Conservation (phyloP, 1,139 yeast genomes). For the Sugiyamaella sp. region DNA sequence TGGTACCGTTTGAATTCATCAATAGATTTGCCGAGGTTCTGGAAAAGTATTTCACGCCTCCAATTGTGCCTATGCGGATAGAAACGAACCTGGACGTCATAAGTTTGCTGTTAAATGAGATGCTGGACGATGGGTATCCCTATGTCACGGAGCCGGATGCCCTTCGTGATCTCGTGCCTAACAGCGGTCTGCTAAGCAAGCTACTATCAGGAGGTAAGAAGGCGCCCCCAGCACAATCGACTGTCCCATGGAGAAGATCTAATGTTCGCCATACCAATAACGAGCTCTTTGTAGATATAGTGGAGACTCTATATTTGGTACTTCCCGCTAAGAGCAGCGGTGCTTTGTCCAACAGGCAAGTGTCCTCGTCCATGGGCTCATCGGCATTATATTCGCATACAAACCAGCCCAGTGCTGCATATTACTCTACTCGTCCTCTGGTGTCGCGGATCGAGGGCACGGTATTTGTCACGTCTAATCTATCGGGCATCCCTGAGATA, state of each 20-base stretch:
- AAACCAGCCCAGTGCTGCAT: constrained; percentile 14
- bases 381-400: constrained; percentile 41
- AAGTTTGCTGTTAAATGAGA: constrained; percentile 61
- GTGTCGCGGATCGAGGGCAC: constrained; percentile 67
- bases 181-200: constrained; percentile 40
- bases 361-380: constrained; percentile 28
- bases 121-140: constrained; percentile 79
- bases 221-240: constrained; percentile 22
- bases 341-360: neutral
- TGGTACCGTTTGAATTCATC: constrained; percentile 60
- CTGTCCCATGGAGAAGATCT: constrained; percentile 74
- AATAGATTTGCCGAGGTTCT: constrained; percentile 55
- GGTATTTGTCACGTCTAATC: constrained; percentile 62
- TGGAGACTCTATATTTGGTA: constrained; percentile 55
- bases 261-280: constrained; percentile 69
- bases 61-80: constrained; percentile 59
- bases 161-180: constrained; percentile 72
- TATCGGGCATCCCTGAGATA: constrained; percentile 77
- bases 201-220: constrained; percentile 31
- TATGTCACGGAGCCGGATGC: constrained; percentile 71
- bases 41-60: constrained; percentile 61
- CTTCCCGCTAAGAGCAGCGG: constrained; percentile 15
- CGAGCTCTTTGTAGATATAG: constrained; percentile 79
- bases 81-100: constrained; percentile 68
- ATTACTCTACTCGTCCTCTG: constrained; percentile 46